Conservation (phyloP, 1,139 yeast genomes). For the Candida gigantensis region DNA sequence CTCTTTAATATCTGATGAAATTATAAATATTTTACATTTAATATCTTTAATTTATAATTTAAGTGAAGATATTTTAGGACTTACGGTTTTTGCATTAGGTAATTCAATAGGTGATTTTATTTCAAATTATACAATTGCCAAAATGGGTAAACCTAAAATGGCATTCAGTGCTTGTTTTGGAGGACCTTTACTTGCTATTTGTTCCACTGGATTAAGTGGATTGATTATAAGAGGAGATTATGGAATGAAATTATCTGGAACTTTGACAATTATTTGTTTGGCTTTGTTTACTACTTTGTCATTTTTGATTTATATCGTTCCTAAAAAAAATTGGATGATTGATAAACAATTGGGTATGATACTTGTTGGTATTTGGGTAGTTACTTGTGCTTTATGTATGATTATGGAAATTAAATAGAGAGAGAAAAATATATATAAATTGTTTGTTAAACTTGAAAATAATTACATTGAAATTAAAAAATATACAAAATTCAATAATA, state of each 20-base stretch:
- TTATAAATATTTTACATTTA: conserved; percentile 66
- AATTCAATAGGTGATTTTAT: conserved; percentile 89
- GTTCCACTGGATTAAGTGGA: conserved; percentile 59
- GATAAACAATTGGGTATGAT: conserved; percentile 56
- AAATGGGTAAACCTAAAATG: conserved; percentile 87
- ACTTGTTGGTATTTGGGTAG: conserved; percentile 57
- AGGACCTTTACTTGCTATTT: conserved; percentile 67
- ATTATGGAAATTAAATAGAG: conserved; percentile 21
- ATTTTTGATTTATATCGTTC: conserved; percentile 55
- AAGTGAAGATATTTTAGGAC: conserved; percentile 80
- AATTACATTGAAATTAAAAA: conserved; percentile 1
- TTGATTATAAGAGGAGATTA: conserved; percentile 37
- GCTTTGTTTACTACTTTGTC: conserved; percentile 57
- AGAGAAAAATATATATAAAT: conserved; percentile 1
- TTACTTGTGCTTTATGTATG: conserved; percentile 46
- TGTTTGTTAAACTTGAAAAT: neutral
- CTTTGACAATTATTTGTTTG: conserved; percentile 48
- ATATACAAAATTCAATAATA: neutral
- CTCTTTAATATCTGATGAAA: conserved; percentile 72
- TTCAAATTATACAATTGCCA: conserved; percentile 80
- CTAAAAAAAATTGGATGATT: conserved; percentile 66
- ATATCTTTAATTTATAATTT: conserved; percentile 60
- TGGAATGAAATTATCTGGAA: conserved; percentile 16
- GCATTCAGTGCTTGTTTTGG: conserved; percentile 96
- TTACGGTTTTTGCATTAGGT: conserved; percentile 89